These are phyloP conservation scores for Hyaloperonospora brassicae DNA, from an alignment of 352 stramenopile species.

Conservation along the genomic window DNA sequence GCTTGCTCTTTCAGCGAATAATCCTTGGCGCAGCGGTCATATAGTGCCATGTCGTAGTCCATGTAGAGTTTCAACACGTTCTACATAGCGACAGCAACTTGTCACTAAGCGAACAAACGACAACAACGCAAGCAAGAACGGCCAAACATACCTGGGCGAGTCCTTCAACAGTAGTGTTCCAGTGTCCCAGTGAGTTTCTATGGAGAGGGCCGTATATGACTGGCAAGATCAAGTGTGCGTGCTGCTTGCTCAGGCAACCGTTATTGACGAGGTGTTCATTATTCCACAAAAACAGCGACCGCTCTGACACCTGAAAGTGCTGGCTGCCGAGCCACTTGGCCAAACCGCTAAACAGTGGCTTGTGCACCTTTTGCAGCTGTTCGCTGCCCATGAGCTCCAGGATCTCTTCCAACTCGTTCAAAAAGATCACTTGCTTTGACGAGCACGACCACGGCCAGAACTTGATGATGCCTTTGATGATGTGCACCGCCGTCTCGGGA, in stretches of 20 bases:
- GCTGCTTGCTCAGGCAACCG: constrained; percentile 89
- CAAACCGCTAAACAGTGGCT: constrained; percentile 71
- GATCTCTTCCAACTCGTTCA: constrained; percentile 98
- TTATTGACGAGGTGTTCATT: constrained; percentile 97
- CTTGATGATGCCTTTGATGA: constrained; percentile 91
- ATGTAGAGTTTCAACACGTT: constrained; percentile 89
- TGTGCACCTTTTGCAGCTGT: constrained; percentile 69
- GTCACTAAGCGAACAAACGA: background rate
- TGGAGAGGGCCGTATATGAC: constrained; percentile 91
- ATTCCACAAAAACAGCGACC: constrained; percentile 77
- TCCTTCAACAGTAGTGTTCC: constrained; percentile 96
- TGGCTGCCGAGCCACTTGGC: constrained; percentile 88
- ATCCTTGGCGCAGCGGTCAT: constrained; percentile 86
- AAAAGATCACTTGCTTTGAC: constrained; percentile 91
- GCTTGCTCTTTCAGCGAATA: constrained; percentile 72
- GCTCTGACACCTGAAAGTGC: constrained; percentile 85
- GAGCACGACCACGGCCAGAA: constrained; percentile 90
- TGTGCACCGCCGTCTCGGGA: constrained; percentile 90
- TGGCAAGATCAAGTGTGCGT: constrained; percentile 89
- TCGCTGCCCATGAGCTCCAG: constrained; percentile 91
- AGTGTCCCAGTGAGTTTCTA: constrained; percentile 88
- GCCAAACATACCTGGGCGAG: constrained; percentile 60
- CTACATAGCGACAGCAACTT: constrained; percentile 10
- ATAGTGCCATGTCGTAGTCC: constrained; percentile 93
- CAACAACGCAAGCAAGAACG: constrained; percentile 2